Base-by-base conservation (phyloP, 306 rosid genomes). In the Hippophae gyantsensis region DNA sequence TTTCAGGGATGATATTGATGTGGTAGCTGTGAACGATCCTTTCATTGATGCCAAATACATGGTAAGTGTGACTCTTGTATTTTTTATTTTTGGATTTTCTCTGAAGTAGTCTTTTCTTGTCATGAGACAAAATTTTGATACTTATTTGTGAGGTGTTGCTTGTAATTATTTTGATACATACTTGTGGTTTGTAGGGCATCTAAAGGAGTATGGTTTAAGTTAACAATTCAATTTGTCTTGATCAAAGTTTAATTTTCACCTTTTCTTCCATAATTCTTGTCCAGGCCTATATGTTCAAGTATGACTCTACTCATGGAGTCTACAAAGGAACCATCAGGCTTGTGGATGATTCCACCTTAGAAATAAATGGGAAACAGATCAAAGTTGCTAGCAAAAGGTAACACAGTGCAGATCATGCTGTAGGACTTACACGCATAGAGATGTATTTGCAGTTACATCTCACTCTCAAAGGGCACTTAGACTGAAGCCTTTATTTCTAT, bases 261-360 rank as follows among this genome's bases (percentile, higher is more conserved):
- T 25, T 13, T 0, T 9, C 10, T 27, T 12, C 38, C 38, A 32
- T 32, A 13, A 52, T n/a, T 62, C 13, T 55, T 63, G 62, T 78
- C 40, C 65, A 88, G 99, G 96, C 99, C 32, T 92, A 92, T 83
- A 88, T 92, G 99, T 78, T 92, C 41, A 92, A 92, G 76, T 92
- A 84, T 43, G 99, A 92, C 65, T 88, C 99, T 63, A 88, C 96
- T 43, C 99, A 92, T 77, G 94, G 99, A 69, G 56, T 77, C 13
- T 92, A 83, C 75, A 71, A 75, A 43, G 99, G 95, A 70, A 71
- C 90, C 70, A 65, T 88, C 71, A 78, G 69, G 64, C 56, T 78
- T 70, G 58, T 92, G 60, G 86, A 79, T 62, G 86, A 84, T 10
- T 78, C 93, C 52, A 82, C 93, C 47, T 72, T 92, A 77, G 96